Evolutionary conservation across 176 grass and related monocot species (phyloP).

Genomic region (bread wheat (Triticum aestivum)): IWGSC_CS_RefSeq_v2.1 NC_057800.1:104797029-104797528

Average conservation of each 20-base stretch:
- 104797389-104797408: neutral
- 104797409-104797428: neutral
- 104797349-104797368: neutral
- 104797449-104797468: slow-evolving; percentile 49
- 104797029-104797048: neutral
- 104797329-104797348: neutral
- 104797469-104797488: slow-evolving; percentile 94
- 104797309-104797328: neutral
- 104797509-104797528: slow-evolving; percentile 85
- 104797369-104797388: neutral
- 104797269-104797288: neutral
- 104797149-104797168: slow-evolving; percentile 82
- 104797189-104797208: slow-evolving; percentile 87
- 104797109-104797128: slow-evolving; percentile 92
- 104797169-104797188: slow-evolving; percentile 94
- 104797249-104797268: slow-evolving; percentile 2
- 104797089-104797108: slow-evolving; percentile 36
- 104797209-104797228: slow-evolving; percentile 57
- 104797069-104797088: neutral
- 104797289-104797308: neutral
- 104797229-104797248: slow-evolving; percentile 1
- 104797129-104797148: slow-evolving; percentile 81
- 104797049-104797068: neutral
- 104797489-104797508: slow-evolving; percentile 94
- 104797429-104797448: slow-evolving; percentile 8